Conservation (phyloP, 2,329 filamentous ascomycete genomes). For the Lachnellula cervina region DNA sequence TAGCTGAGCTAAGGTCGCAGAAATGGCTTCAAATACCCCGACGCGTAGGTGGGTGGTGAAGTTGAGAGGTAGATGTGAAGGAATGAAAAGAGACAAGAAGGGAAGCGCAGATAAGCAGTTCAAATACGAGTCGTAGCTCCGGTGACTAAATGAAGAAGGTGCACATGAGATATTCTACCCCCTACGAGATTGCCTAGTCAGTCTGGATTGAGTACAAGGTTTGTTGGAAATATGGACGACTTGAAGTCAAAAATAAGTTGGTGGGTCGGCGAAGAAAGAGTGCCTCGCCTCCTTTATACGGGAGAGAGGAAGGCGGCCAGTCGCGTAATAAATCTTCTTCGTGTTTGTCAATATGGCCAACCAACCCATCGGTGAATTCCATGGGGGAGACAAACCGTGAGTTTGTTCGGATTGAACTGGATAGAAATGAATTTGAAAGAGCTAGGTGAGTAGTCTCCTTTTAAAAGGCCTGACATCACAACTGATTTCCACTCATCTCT, state of each 20-base stretch:
- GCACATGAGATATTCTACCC: constrained; percentile 12
- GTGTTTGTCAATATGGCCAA: too few relatives aligned
- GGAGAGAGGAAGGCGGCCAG: neutral
- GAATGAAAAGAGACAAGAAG: constrained; percentile 17
- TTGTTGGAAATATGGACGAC: neutral
- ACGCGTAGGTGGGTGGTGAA: constrained; percentile 23
- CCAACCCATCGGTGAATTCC: neutral
- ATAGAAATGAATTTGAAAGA: neutral
- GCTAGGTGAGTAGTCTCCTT: too few relatives aligned
- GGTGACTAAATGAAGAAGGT: constrained; percentile 28
- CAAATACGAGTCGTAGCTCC: constrained; percentile 31
- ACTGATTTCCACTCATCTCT: too few relatives aligned
- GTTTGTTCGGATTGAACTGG: too few relatives aligned
- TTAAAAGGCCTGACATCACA: too few relatives aligned
- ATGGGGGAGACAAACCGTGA: neutral
- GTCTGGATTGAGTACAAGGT: neutral
- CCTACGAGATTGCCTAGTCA: constrained; percentile 1
- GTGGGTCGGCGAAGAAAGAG: neutral
- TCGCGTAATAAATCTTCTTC: neutral
- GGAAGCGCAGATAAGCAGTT: constrained; percentile 22
- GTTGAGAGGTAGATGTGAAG: constrained; percentile 19
- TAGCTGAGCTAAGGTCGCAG: constrained; percentile 20
- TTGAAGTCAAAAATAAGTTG: neutral
- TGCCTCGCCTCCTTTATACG: neutral
- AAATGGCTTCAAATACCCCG: constrained; percentile 27